phyloP scores from a whole-genome alignment of 2,329 filamentous ascomycete genomes.

The Apiospora pterosperma region DNA sequence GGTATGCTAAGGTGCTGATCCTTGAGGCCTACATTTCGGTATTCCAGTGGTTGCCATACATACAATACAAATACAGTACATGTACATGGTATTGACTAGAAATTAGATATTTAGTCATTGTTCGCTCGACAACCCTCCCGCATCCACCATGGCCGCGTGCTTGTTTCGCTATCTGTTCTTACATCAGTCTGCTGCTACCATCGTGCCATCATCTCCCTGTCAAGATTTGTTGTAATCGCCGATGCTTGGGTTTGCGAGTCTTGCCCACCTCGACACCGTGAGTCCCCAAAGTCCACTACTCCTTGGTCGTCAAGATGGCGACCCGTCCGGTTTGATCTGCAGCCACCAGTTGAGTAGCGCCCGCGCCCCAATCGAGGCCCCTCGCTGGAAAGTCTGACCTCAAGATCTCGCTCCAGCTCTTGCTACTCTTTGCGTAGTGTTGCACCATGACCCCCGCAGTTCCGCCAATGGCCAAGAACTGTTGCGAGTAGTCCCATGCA shows the following conservation, averaged over 20 bases:
- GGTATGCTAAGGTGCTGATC: not conserved
- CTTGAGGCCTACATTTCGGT: not conserved
- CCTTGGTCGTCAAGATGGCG: conserved; percentile 61
- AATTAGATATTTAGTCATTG: not conserved
- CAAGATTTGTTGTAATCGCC: not conserved
- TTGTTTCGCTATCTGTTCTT: not conserved
- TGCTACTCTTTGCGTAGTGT: conserved; percentile 82
- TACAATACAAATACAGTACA: too few relatives aligned
- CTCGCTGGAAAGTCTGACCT: conserved; percentile 71
- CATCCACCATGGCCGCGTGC: not conserved
- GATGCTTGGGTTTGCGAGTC: not conserved
- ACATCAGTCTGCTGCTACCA: not conserved
- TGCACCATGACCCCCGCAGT: conserved; percentile 80
- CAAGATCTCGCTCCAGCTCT: conserved; percentile 85
- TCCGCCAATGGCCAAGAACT: conserved; percentile 83
- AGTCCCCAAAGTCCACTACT: conserved; percentile 24
- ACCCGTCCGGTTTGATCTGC: conserved; percentile 74
- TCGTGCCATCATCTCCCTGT: not conserved
- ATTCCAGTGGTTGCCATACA: not conserved
- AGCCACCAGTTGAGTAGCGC: conserved; percentile 70
- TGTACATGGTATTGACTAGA: not conserved
- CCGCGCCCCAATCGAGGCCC: conserved; percentile 73
- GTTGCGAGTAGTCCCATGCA: conserved; percentile 91
- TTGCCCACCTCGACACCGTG: too few relatives aligned
- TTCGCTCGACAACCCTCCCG: not conserved